Evolutionary conservation across 192 early-diverging fungal genomes (phyloP).

Genomic region (Coemansia sp.): DNA sequence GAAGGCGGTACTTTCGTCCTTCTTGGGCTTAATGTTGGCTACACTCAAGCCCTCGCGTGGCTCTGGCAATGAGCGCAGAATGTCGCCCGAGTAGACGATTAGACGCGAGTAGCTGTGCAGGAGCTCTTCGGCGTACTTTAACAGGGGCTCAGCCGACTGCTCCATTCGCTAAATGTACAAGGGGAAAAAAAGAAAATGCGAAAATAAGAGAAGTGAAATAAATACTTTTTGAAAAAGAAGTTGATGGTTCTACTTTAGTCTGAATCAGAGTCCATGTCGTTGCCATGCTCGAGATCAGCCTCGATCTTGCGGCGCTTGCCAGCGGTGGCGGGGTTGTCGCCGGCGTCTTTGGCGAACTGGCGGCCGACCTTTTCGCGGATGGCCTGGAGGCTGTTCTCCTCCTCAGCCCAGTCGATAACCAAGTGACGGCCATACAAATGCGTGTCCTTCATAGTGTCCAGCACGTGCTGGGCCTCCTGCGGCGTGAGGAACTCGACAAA

Average conservation of each 20-base stretch:
- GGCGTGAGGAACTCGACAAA: constrained; percentile 98
- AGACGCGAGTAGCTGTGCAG: constrained; percentile 47
- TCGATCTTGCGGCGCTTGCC: constrained; percentile 68
- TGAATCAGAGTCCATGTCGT: constrained; percentile 27
- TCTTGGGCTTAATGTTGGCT: constrained; percentile 51
- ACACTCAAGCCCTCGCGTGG: constrained; percentile 46
- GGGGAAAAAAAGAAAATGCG: constrained; percentile 5
- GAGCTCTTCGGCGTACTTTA: constrained; percentile 47
- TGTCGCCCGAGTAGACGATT: constrained; percentile 52
- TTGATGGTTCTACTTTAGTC: constrained; percentile 1
- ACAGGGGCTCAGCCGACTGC: constrained; percentile 25
- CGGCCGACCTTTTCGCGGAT: constrained; percentile 84
- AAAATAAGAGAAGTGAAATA: not conserved
- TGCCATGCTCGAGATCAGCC: constrained; percentile 40
- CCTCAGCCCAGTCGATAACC: constrained; percentile 93
- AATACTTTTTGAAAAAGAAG: not conserved
- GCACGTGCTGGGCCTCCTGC: constrained; percentile 91
- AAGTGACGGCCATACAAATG: constrained; percentile 98
- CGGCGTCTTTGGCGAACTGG: constrained; percentile 69
- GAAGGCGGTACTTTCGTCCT: constrained; percentile 42
- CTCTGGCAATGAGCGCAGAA: constrained; percentile 44
- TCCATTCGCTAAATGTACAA: constrained; percentile 19
- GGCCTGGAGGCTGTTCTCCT: constrained; percentile 70
- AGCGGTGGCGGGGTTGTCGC: constrained; percentile 44
- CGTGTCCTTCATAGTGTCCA: constrained; percentile 81